Base-by-base conservation (phyloP, 495 filamentous ascomycete genomes). In the Podospora sp. region DNA sequence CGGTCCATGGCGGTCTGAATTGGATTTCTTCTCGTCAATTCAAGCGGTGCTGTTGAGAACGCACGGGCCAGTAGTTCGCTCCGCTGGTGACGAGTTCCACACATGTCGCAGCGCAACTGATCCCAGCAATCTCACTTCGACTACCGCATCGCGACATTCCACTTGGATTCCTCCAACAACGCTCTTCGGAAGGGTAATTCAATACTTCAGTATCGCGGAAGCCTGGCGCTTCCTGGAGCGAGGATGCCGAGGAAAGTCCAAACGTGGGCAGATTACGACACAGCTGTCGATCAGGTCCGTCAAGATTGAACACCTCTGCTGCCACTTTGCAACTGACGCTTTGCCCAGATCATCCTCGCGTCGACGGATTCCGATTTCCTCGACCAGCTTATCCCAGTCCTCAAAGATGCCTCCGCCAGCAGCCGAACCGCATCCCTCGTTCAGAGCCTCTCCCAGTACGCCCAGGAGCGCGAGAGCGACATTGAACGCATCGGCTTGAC, bases 401-500 rank as follows among this genome's bases (percentile, higher is more conserved):
- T 99, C 55, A 92, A 91, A 81, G 93, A 97, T 84, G 92, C 92
- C 69, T 90, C 91, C 57, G 82, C 87, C 58, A 89, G 90, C n/a
- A 87, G 89, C 61, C 87, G 91, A 57, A 89, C 91, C 7, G 81
- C 84, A 22, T 86, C 89, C 61, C 89, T 99, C 53, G 82, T 93
- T 60, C 90, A 93, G 65, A 88, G 89, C 62, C 81, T 99, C 36
- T 85, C 88, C 16, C 86, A 88, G 58, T 94, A 97, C 78, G 90
- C 94, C 29, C 86, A 88, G 63, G 90, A 96, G 59, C 90, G 93
- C 62, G 96, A 99, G 74, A 76, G 84, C 1, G 93, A 98, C 70
- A 98, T 99, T 65, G 96, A 99, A 79, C 86, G 87, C 14, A 95
- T 99, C 68, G 97, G 95, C 75, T 91, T 94, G 73, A 92, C 89